A percentile compares a stretch with the other conserved stretches of the same genome.
Evolutionary conservation across 768 basidiomycete genomes (phyloP).

Genomic region (Hericium erinaceus): DNA sequence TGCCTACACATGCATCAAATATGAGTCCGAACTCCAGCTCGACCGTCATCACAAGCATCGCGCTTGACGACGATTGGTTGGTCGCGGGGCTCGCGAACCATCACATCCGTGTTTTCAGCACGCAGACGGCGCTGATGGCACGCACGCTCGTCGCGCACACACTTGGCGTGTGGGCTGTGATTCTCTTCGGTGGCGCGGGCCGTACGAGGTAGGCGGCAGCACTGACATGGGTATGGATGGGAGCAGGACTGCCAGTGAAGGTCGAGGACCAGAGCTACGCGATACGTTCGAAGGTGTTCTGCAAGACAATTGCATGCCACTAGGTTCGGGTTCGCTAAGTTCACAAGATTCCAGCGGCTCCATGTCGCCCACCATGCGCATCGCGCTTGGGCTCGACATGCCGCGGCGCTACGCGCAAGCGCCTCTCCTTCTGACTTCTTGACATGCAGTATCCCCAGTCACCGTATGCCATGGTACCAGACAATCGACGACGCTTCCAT

Average conservation of each 20-base stretch:
- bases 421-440: too few species aligned
- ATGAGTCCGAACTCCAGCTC: slow-evolving; percentile 29
- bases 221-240: neutral
- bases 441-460: too few species aligned
- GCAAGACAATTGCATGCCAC: slow-evolving; percentile 7
- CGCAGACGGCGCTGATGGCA: slow-evolving; percentile 63
- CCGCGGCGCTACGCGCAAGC: slow-evolving; percentile 8
- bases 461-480: too few species aligned
- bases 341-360: slow-evolving; percentile 15
- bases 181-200: slow-evolving; percentile 44
- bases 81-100: slow-evolving; percentile 84
- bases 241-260: too few species aligned
- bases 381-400: slow-evolving; percentile 38
- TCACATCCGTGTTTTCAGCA: slow-evolving; percentile 79
- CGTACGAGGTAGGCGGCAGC: neutral
- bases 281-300: slow-evolving; percentile 5
- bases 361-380: slow-evolving; percentile 33
- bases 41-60: slow-evolving; percentile 79
- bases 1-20: slow-evolving; percentile 11
- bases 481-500: too few species aligned
- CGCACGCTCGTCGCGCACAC: slow-evolving; percentile 80
- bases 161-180: slow-evolving; percentile 87
- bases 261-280: neutral
- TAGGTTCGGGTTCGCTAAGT: slow-evolving; percentile 3
- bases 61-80: slow-evolving; percentile 75